Evolutionary conservation across 2,329 filamentous ascomycete genomes (phyloP).

Genomic region (Myriosclerotinia scirpicola): DNA sequence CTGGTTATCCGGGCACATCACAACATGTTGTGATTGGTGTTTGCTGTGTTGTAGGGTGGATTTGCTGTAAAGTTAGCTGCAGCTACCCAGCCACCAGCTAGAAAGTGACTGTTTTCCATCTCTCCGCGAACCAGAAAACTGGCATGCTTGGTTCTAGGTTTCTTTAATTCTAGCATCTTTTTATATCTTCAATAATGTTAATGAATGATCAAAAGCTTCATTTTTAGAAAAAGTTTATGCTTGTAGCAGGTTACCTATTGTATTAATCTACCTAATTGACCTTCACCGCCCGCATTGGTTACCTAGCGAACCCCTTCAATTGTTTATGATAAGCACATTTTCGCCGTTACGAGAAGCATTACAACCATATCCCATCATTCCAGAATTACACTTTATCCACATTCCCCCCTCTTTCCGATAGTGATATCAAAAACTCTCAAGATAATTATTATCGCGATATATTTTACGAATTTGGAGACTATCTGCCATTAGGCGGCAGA

Average conservation of each 20-base stretch:
- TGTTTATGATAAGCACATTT: slow-evolving; percentile 24
- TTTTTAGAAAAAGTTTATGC: background rate
- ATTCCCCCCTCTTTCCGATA: background rate
- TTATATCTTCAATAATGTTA: background rate
- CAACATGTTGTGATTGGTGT: slow-evolving; percentile 4
- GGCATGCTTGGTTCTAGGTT: slow-evolving; percentile 15
- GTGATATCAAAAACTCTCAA: background rate
- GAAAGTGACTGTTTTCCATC: slow-evolving; percentile 18
- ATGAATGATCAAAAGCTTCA: slow-evolving; percentile 22
- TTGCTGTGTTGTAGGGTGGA: slow-evolving; percentile 5
- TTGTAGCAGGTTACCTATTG: background rate
- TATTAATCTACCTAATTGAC: background rate
- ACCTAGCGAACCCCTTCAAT: slow-evolving; percentile 19
- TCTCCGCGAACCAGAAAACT: slow-evolving; percentile 22
- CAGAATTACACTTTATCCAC: slow-evolving; percentile 1
- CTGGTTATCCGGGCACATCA: slow-evolving; percentile 1
- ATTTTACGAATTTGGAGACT: background rate
- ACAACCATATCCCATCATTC: slow-evolving; percentile 10
- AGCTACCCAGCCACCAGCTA: slow-evolving; percentile 22
- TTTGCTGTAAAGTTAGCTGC: slow-evolving; percentile 19
- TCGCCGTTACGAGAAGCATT: slow-evolving; percentile 7
- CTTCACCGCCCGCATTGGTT: slow-evolving; percentile 17
- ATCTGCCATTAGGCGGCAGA: slow-evolving; percentile 28
- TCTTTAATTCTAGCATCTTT: background rate
- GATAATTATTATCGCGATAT: background rate